Evolutionary conservation across 371 early-diverging fungal genomes (phyloP), one percentile per base, ranked within the genome.

Genomic region (Dichotomocladium elegans): DNA sequence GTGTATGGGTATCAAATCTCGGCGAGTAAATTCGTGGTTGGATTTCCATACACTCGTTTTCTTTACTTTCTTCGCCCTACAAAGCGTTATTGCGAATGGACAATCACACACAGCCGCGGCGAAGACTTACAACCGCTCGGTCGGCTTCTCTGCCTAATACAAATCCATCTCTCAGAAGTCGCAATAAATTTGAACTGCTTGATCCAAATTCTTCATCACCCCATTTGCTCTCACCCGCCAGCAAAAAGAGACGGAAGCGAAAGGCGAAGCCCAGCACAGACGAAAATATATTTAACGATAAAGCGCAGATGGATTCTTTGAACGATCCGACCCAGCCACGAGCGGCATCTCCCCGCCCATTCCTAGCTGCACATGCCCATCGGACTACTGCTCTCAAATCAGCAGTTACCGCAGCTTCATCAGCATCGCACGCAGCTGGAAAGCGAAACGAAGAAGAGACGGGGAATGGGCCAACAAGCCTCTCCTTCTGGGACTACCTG

Each of bases 401-500:
- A 41, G 19, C 41, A 41, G n/a, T n/a, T n/a, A n/a, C n/a, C n/a
- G 15, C 41, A 41, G 15, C 6, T 3, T 22, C n/a, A 10, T 33
- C 33, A 33, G 33, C 33, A 10, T 26, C 21, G 17, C 26, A 21
- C 42, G 17, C 10, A 15, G 42, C 8, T 6, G 21, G n/a, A n/a
- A n/a, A n/a, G n/a, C n/a, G n/a, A n/a, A n/a, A 27, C 22, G 19
- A 29, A 2, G 17, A 12, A 0, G 33, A 47, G 15, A 5, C 24
- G 15, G 47, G 29, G 15, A 31, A 35, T 35, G 49, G 26, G 31
- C 51, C 64, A 11, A 4, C 35, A 12, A 37, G 37, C 9, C 58
- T 77, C 28, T 72, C 75, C 1, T 71, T 83, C 17, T 74, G 81
- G 72, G 81, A 82, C 30, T 83, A 83, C 58, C 53, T 87, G 15